phyloP scores from a whole-genome alignment of 192 early-diverging fungal species.

The Gonapodya sp. region DNA sequence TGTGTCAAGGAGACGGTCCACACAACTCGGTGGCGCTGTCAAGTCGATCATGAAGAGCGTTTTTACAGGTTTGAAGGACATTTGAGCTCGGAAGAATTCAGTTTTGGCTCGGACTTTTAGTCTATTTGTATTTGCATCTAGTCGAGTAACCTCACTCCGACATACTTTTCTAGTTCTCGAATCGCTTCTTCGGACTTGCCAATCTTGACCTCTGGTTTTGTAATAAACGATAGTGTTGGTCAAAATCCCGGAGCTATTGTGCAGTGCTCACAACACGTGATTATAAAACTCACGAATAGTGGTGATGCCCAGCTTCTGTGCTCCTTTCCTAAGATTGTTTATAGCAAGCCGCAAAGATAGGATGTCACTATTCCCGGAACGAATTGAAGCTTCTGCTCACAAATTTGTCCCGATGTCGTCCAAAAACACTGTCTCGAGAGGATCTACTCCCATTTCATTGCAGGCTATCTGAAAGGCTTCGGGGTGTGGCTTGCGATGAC shows the following conservation, averaged over 20 bases:
- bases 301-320: constrained; percentile 57
- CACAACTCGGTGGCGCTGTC: neutral
- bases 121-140: neutral
- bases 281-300: constrained; percentile 53
- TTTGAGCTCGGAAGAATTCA: too few relatives aligned
- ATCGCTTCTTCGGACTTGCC: neutral
- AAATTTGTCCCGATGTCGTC: constrained; percentile 68
- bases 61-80: neutral
- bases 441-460: constrained; percentile 53
- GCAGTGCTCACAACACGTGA: too few relatives aligned
- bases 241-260: neutral
- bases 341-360: neutral
- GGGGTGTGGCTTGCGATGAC: constrained; percentile 76
- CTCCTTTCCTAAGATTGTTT: constrained; percentile 44
- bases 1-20: neutral
- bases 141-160: neutral
- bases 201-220: neutral
- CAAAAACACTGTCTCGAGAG: constrained; percentile 62
- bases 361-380: neutral
- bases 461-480: constrained; percentile 62
- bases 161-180: neutral
- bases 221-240: neutral
- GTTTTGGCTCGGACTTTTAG: too few relatives aligned
- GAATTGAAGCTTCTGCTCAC: constrained; percentile 1
- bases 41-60: neutral